phyloP scores from a whole-genome alignment of 164 flowering plant genomes.

The Macadamia integrifolia region DNA sequence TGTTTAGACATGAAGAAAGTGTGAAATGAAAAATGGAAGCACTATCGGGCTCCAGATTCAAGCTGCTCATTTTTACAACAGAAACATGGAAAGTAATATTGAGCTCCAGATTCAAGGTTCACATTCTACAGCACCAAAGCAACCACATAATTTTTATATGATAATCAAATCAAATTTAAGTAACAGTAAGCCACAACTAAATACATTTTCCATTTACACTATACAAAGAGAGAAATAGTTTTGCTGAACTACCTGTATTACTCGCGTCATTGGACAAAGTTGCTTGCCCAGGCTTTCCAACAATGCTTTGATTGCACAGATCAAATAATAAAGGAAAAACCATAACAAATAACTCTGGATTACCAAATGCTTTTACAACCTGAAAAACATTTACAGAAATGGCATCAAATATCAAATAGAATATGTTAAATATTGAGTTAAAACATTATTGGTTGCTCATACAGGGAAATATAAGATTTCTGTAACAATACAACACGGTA shows the following conservation, averaged over 20 bases:
- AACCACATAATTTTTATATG: no score
- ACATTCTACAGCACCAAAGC: no score
- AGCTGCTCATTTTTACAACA: no score
- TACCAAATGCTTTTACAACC: constrained; percentile 76
- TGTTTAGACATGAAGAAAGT: no score
- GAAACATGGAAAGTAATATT: no score
- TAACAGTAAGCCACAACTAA: not conserved
- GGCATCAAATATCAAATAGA: constrained; percentile 5
- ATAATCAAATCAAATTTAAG: no score
- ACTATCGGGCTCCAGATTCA: no score
- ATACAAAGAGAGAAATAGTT: not conserved
- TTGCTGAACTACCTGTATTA: constrained; percentile 49
- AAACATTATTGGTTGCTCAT: not conserved
- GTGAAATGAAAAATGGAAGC: no score
- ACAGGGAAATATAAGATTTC: not conserved
- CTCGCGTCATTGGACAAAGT: constrained; percentile 27
- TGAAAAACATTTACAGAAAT: constrained; percentile 23
- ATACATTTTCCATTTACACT: not conserved
- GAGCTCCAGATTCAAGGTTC: no score
- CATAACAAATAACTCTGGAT: constrained; percentile 60
- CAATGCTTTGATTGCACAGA: constrained; percentile 40
- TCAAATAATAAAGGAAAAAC: constrained; percentile 65
- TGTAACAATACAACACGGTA: not conserved
- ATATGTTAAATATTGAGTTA: constrained; percentile 1
- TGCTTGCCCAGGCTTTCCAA: constrained; percentile 34